phyloP scores from a whole-genome alignment of 2,329 filamentous ascomycete species.

The Neopestalotiopsis rosae region DNA sequence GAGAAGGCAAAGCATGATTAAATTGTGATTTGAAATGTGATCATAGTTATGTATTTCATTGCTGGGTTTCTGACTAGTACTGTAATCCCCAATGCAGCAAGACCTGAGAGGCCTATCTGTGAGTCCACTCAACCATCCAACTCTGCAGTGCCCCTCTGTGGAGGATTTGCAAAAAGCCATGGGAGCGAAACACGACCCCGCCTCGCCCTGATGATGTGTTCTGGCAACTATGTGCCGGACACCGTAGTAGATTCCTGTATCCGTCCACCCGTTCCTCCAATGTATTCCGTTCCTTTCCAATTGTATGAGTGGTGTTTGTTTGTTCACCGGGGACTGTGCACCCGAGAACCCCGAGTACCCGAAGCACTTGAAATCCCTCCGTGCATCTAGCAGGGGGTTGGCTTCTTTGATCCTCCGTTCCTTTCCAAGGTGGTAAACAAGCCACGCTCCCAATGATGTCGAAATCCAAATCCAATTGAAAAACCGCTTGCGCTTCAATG shows the following conservation, averaged over 20 bases:
- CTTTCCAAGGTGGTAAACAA: constrained; percentile 14
- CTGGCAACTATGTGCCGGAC: constrained; percentile 29
- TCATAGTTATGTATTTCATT: constrained; percentile 1
- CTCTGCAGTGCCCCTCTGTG: constrained; percentile 9
- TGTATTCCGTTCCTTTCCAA: constrained; percentile 22
- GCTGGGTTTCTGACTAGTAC: constrained; percentile 1
- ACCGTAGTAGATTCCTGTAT: constrained; percentile 26
- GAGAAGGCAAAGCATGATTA: background rate
- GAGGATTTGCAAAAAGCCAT: constrained; percentile 24
- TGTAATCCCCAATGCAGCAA: background rate
- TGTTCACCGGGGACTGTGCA: background rate
- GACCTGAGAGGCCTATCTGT: constrained; percentile 2
- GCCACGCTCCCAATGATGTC: constrained; percentile 10
- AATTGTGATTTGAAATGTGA: background rate
- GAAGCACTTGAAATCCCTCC: background rate
- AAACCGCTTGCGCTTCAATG: constrained; percentile 34
- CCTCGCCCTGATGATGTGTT: constrained; percentile 20
- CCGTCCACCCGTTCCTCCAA: constrained; percentile 27
- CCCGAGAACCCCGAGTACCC: constrained; percentile 1
- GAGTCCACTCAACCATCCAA: constrained; percentile 16
- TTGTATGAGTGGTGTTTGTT: constrained; percentile 32
- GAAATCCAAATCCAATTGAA: constrained; percentile 22
- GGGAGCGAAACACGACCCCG: constrained; percentile 34
- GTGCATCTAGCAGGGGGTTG: background rate
- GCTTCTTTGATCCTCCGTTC: constrained; percentile 1